Percentiles rank a stretch among this genome's conserved stretches.
These are phyloP conservation scores for Diaporthe amygdali DNA, from an alignment of 2,329 filamentous ascomycete genomes.

Conservation along the genomic window DNA sequence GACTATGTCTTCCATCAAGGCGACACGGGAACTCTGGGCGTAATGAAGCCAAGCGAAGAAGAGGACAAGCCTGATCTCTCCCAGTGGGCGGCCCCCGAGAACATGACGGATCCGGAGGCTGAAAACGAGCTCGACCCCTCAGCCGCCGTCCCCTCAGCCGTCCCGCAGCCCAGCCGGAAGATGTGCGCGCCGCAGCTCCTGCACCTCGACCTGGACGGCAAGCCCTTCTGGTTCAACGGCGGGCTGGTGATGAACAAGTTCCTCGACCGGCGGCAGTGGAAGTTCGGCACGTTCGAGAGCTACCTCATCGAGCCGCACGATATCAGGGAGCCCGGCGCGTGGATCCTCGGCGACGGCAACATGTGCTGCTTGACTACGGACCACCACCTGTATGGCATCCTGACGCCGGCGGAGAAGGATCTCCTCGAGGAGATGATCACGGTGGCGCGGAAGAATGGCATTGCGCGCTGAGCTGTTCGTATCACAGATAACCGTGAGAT, in stretches of 20 bases:
- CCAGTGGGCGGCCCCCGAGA: not conserved
- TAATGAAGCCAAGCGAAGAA: slow-evolving; percentile 28
- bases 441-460: slow-evolving; percentile 27
- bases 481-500: not conserved
- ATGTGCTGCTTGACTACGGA: slow-evolving; percentile 40
- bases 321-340: slow-evolving; percentile 33
- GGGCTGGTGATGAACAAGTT: slow-evolving; percentile 50
- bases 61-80: slow-evolving; percentile 16
- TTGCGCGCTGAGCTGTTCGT: not conserved
- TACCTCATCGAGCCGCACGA: slow-evolving; percentile 38
- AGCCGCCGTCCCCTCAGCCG: slow-evolving; percentile 18
- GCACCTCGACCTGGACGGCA: slow-evolving; percentile 45
- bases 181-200: slow-evolving; percentile 51
- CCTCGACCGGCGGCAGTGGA: slow-evolving; percentile 38
- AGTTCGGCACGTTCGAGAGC: slow-evolving; percentile 41
- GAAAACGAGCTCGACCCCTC: slow-evolving; percentile 11
- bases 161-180: slow-evolving; percentile 32
- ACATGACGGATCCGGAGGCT: not conserved
- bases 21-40: slow-evolving; percentile 40
- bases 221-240: slow-evolving; percentile 53
- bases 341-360: slow-evolving; percentile 40
- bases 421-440: slow-evolving; percentile 37
- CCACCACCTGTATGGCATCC: slow-evolving; percentile 28
- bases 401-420: slow-evolving; percentile 32
- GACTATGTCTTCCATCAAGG: slow-evolving; percentile 50